These are phyloP conservation scores for Neoboletus magnificus DNA, from an alignment of 768 basidiomycete genomes.

Conservation along the genomic window DNA sequence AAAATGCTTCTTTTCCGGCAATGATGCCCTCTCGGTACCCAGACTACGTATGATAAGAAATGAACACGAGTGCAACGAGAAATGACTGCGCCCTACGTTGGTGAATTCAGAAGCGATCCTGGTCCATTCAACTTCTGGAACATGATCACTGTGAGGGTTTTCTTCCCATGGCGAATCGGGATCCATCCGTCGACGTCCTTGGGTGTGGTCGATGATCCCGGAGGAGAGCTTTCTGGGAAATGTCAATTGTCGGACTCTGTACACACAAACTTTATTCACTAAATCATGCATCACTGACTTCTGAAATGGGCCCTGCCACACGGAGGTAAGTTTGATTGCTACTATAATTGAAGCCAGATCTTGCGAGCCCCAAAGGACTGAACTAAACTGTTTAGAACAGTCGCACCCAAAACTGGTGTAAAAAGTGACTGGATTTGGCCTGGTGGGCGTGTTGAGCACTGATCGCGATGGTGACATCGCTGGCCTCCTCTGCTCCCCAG, in stretches of 20 bases:
- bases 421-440: not conserved
- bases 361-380: not conserved
- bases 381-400: not conserved
- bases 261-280: not conserved
- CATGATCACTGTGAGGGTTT: slow-evolving; percentile 30
- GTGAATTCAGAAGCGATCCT: slow-evolving; percentile 68
- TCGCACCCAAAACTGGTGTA: not conserved
- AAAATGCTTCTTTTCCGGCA: slow-evolving; percentile 80
- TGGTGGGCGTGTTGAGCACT: not conserved
- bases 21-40: slow-evolving; percentile 98
- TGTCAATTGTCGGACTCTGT: not conserved
- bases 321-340: not conserved
- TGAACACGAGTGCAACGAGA: not conserved
- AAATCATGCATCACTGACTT: not conserved
- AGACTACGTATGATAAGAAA: slow-evolving; percentile 48
- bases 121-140: slow-evolving; percentile 59
- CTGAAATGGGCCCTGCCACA: not conserved
- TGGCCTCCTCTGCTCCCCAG: not conserved
- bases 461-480: not conserved
- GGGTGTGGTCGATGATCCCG: not conserved
- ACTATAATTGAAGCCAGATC: not conserved
- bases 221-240: not conserved
- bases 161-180: slow-evolving; percentile 62
- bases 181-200: slow-evolving; percentile 13
- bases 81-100: slow-evolving; percentile 44